These are phyloP conservation scores for Vitis hybrid DNA, from an alignment of 177 flowering plant genomes.

Conservation along the genomic window DNA sequence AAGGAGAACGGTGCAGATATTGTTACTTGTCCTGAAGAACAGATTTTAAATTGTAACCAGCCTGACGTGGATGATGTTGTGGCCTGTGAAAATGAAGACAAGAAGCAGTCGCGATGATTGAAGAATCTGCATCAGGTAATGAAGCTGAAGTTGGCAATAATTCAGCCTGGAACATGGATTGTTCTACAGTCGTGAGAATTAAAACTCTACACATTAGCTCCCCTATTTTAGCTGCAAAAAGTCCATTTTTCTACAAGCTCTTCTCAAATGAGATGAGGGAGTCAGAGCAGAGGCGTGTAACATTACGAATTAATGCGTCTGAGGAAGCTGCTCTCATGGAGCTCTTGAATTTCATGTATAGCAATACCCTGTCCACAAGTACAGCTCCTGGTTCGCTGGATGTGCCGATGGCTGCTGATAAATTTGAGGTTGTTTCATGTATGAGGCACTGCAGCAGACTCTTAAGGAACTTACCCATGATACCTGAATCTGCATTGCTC, in stretches of 20 bases:
- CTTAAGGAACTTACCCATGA: too few species aligned
- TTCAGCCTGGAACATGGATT: constrained; percentile 61
- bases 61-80: constrained; percentile 63
- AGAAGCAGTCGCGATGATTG: too few species aligned
- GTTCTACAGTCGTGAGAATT: constrained; percentile 55
- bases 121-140: constrained; percentile 58
- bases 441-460: too few species aligned
- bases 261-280: constrained; percentile 99
- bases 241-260: constrained; percentile 82
- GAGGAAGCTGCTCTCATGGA: constrained; percentile 98
- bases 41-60: constrained; percentile 52
- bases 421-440: too few species aligned
- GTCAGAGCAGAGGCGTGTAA: constrained; percentile 92
- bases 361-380: too few species aligned
- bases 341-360: constrained; percentile 49
- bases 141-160: constrained; percentile 66
- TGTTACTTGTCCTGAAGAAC: constrained; percentile 55
- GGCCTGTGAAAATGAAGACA: too few species aligned
- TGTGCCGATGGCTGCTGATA: too few species aligned
- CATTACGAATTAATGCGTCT: constrained; percentile 76
- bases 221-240: constrained; percentile 70
- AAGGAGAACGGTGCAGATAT: constrained; percentile 41
- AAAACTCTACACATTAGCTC: constrained; percentile 62
- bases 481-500: too few species aligned
- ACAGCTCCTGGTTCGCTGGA: too few species aligned